These are phyloP conservation scores for Trichoderma virens DNA, from an alignment of 495 filamentous ascomycete genomes.

Conservation along the genomic window DNA sequence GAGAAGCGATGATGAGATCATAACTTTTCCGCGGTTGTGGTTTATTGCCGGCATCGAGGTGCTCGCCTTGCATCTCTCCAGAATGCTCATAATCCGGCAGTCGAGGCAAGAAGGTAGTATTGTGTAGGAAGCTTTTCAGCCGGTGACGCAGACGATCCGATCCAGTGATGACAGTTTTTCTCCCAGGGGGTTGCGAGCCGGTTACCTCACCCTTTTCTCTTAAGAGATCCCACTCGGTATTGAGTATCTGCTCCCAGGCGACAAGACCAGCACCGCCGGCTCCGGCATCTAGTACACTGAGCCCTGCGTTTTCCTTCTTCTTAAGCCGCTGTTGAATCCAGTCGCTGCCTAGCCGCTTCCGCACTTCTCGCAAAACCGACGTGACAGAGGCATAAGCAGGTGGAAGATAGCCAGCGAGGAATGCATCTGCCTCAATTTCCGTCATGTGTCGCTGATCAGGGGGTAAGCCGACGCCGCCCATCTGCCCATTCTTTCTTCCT, in stretches of 20 bases:
- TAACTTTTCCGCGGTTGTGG: slow-evolving; percentile 62
- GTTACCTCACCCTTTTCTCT: slow-evolving; percentile 38
- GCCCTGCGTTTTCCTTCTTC: slow-evolving; percentile 55
- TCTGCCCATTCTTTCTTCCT: slow-evolving; percentile 38
- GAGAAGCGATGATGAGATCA: slow-evolving; percentile 85
- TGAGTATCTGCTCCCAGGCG: slow-evolving; percentile 76
- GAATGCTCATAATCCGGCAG: slow-evolving; percentile 83
- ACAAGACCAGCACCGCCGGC: slow-evolving; percentile 74
- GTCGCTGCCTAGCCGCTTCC: slow-evolving; percentile 70
- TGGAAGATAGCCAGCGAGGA: slow-evolving; percentile 69
- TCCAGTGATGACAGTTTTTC: slow-evolving; percentile 44
- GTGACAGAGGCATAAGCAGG: slow-evolving; percentile 67
- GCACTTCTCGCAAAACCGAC: slow-evolving; percentile 71
- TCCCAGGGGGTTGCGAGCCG: slow-evolving; percentile 32
- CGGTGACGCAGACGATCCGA: slow-evolving; percentile 58
- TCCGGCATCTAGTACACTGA: slow-evolving; percentile 78
- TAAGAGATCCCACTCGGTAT: slow-evolving; percentile 69
- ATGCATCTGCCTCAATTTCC: slow-evolving; percentile 83
- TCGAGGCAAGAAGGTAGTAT: slow-evolving; percentile 87
- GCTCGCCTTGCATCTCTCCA: slow-evolving; percentile 28
- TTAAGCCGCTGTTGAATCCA: slow-evolving; percentile 67
- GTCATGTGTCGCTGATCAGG: slow-evolving; percentile 65
- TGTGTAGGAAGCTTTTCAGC: slow-evolving; percentile 66
- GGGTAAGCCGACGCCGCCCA: slow-evolving; percentile 61
- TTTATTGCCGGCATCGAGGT: slow-evolving; percentile 30